Conservation (phyloP, 73 alveolate genomes). For the Tetrahymena elliotti region DNA sequence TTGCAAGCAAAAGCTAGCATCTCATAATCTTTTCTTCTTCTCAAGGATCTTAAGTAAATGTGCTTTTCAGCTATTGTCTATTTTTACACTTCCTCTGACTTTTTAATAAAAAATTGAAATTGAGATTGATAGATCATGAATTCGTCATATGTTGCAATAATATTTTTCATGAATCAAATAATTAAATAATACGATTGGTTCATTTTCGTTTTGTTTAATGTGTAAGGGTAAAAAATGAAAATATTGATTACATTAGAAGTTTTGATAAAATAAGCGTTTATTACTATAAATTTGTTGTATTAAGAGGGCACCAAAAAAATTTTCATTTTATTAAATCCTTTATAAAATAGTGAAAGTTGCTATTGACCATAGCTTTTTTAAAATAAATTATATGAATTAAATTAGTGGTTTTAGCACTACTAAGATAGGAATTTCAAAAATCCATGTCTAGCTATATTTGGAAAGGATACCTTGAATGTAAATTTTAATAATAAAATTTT, state of each 20-base stretch:
- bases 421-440: not conserved
- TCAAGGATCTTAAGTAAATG: constrained; percentile 55
- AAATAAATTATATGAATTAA: not conserved
- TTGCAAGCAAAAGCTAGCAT: constrained; percentile 84
- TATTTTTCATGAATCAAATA: not conserved
- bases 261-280: not conserved
- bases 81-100: constrained; percentile 1
- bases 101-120: not conserved
- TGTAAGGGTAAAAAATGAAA: not conserved
- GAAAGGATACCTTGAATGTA: too few relatives aligned
- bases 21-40: constrained; percentile 73
- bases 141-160: not conserved
- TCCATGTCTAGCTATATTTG: not conserved
- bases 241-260: too few relatives aligned
- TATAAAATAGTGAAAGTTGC: not conserved
- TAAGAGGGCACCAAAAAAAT: not conserved
- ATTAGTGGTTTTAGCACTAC: not conserved
- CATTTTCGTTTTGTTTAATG: not conserved
- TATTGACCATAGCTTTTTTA: not conserved
- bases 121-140: not conserved
- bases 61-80: constrained; percentile 44
- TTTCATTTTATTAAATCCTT: not conserved
- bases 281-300: not conserved
- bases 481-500: too few relatives aligned
- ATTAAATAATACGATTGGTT: not conserved